Base-by-base conservation (phyloP, 1,139 yeast genomes). In the Hyphopichia buzzinii region DNA sequence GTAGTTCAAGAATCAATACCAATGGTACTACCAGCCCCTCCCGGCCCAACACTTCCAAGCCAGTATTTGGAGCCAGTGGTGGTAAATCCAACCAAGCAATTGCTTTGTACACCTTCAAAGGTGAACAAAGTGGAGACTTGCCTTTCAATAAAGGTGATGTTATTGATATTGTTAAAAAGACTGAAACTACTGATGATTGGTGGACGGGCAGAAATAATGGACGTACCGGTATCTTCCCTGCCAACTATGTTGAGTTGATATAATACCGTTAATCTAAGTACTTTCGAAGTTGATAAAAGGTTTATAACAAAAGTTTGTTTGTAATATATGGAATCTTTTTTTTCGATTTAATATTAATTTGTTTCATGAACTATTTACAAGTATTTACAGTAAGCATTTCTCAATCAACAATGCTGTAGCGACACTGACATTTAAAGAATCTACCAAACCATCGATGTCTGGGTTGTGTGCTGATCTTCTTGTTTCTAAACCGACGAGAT, bases 151-250 rank as follows among this genome's bases (percentile, higher is more conserved):
- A 92, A 67, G 98, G 98, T 39, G 98, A 92, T 59, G 86, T 87
- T n/a, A 86, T 92, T 50, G 84, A 87, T 30, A 84, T 92, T 47
- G 67, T 86, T 35, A 87, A 89, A 59, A 87, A 84, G 59, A 79
- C 95, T 11, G 89, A 84, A 12, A 84, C 96, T 10, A 78, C 81
- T 34, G 95, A 92, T 57, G 98, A 92, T 57, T 92, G 98, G 98
- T 92, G 98, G 98, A 89, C 96, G 0, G 98, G 98, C 14, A 79
- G 84, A 55, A 71, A 81, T 41, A 85, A 84, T 49, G 94, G 95
- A 4, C 64, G 63, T 39, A 85, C 87, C 45, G 98, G 98, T 34
- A 89, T 90, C 17, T 92, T 92, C 73, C 98, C 98, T 8, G 98
- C 98, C 2, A 92, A 92, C 57, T 92, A 92, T 55, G 97, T 92